phyloP scores from a whole-genome alignment of 768 basidiomycete species.

The Boletus reticulatus region DNA sequence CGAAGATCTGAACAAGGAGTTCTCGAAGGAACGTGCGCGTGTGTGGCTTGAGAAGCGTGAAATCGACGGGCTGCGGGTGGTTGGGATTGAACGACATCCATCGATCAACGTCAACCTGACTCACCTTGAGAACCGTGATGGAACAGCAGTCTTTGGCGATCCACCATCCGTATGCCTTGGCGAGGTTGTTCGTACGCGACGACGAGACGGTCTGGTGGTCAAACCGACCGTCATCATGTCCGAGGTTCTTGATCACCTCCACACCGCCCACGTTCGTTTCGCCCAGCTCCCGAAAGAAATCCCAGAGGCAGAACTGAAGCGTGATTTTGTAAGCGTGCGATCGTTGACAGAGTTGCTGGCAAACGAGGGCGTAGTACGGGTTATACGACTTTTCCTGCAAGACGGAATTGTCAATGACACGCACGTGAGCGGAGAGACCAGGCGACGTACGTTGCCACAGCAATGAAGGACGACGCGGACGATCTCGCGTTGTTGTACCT shows the following conservation, averaged over 20 bases:
- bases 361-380: slow-evolving; percentile 91
- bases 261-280: slow-evolving; percentile 79
- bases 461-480: slow-evolving; percentile 92
- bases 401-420: not conserved
- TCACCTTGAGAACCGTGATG: slow-evolving; percentile 81
- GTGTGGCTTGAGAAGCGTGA: slow-evolving; percentile 65
- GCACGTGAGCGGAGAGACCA: not conserved
- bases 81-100: not conserved
- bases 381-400: slow-evolving; percentile 83
- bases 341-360: slow-evolving; percentile 72
- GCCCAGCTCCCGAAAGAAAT: slow-evolving; percentile 90
- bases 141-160: slow-evolving; percentile 79
- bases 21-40: slow-evolving; percentile 67
- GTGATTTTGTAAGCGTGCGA: slow-evolving; percentile 90
- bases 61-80: slow-evolving; percentile 74
- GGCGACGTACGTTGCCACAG: slow-evolving; percentile 72
- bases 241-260: slow-evolving; percentile 63
- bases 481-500: slow-evolving; percentile 92
- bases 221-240: slow-evolving; percentile 42
- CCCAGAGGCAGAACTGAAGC: slow-evolving; percentile 94
- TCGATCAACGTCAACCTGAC: not conserved
- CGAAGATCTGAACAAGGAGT: slow-evolving; percentile 65
- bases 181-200: slow-evolving; percentile 66
- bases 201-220: slow-evolving; percentile 54
- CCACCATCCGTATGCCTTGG: slow-evolving; percentile 90